Conservation (phyloP, 176 grass and related monocot genomes). For the Eremochloa ophiuroides region DNA sequence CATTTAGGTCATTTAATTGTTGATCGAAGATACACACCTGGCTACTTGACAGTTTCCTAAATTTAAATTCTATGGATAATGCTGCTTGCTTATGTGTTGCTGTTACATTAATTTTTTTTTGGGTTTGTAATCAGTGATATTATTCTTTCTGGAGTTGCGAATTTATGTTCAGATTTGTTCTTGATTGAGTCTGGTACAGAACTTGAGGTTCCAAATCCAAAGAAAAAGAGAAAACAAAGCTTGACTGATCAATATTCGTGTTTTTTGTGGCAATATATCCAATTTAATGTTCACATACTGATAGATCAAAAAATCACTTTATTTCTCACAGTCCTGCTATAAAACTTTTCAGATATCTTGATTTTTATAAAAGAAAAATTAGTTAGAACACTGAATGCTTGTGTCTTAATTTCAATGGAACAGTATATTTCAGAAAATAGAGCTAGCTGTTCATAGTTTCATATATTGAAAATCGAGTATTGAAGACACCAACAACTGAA, state of each 20-base stretch:
- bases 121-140: neutral
- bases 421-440: neutral
- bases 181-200: neutral
- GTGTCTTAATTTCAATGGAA: neutral
- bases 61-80: neutral
- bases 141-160: neutral
- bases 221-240: neutral
- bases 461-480: neutral
- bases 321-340: neutral
- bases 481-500: neutral
- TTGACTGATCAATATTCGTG: neutral
- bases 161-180: neutral
- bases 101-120: neutral
- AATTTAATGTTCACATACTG: neutral
- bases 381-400: neutral
- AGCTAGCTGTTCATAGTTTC: conserved; percentile 4
- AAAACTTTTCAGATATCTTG: neutral
- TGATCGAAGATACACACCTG: neutral
- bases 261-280: neutral
- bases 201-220: neutral
- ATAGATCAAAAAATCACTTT: neutral
- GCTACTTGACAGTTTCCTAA: neutral
- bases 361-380: neutral
- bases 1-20: neutral
- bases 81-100: neutral